Evolutionary conservation across 305 asterid species (phyloP), one percentile per base, ranked within the genome.

Genomic region (Fraxinus latifolia): DNA sequence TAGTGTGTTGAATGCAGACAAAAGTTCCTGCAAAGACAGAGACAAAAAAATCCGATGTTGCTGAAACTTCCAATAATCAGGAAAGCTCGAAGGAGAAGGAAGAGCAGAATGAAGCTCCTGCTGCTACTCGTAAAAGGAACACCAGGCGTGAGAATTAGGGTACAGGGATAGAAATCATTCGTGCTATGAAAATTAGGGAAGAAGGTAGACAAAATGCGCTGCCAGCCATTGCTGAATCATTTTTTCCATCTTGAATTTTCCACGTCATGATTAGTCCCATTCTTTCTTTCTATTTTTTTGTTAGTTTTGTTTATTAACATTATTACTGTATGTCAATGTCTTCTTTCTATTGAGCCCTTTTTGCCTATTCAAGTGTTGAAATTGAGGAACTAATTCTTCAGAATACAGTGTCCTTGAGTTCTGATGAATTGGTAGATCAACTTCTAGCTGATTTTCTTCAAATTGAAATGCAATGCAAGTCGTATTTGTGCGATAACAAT

Each of bases 1-100:
- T 11, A 32, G 15, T 1, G 36, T 44, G 31, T 15, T 37, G 76
- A 70, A 11, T 73, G 62, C 87, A 95, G 98, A 93, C 92, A 44
- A 83, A 8, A 23, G 85, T 82, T 65, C 79, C 42, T 8, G 90
- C 81, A 39, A 93, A 87, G 78, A 3, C 87, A 0, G 79, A 89
- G 90, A 50, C 60, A 15, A 50, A 50, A 50, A 87, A 84, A 78
- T 81, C 81, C 19, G 93, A 86, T 11, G 91, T 62, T 37, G 89
- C 93, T 0, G 95, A 87, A 85, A 60, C 86, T 9, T 91, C 96
- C 14, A 86, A 85, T 76, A 84, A 80, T 31, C 89, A 90, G 85
- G 91, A 47, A 76, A 85, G 83, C 85, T 78, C 86, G 1, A 91
- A 91, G 83, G 92, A 91, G 80, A 88, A 90, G 81, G 87, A 85